Evolutionary conservation across 257 asterid species (phyloP), one percentile per base, ranked within the genome.

Genomic region (Lithospermum erythrorhizon): DNA sequence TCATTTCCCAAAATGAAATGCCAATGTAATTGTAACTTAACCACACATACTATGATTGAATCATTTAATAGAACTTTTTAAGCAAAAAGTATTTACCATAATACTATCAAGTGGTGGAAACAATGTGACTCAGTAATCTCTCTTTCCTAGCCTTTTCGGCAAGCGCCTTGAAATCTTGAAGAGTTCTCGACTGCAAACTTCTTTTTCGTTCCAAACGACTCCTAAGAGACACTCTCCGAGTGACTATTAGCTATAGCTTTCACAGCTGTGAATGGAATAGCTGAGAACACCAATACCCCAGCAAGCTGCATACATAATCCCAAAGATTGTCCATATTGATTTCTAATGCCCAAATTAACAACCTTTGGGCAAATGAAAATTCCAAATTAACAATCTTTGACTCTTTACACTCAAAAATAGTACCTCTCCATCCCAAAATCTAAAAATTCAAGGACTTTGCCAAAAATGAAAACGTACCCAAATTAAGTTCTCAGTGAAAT

Each of bases 221-320:
- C 82, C 81, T 95, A 21, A 90, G 91, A 20, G 82, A 65, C n/a
- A n/a, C 76, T 83, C 90, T 21, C 95, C 97, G 0, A 90, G 69
- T 9, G 75, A 67, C 96, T 90, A 68, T 87, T 84, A 61, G 93
- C 88, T 0, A 84, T 79, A 21, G 83, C 84, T 75, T 84, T 84
- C 61, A 84, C 93, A 3, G 93, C 93, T 10, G 88, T 71, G 79
- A 84, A 90, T 35, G 97, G 97, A 69, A 90, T 76, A 52, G 97
- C 97, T 1, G 97, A 90, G 75, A 90, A 82, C 32, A 85, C 79
- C 73, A 90, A 45, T 37, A 90, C 96, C 17, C 97, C 97, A 32
- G 95, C 91, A 20, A 90, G 94, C 96, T 89, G 64, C 74, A 63
- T 35, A 15, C 21, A 24, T 4, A 24, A 2, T 24, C 4, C 2